Evolutionary conservation across 768 basidiomycete genomes (phyloP).

Genomic region (Tulasnella sp.): DNA sequence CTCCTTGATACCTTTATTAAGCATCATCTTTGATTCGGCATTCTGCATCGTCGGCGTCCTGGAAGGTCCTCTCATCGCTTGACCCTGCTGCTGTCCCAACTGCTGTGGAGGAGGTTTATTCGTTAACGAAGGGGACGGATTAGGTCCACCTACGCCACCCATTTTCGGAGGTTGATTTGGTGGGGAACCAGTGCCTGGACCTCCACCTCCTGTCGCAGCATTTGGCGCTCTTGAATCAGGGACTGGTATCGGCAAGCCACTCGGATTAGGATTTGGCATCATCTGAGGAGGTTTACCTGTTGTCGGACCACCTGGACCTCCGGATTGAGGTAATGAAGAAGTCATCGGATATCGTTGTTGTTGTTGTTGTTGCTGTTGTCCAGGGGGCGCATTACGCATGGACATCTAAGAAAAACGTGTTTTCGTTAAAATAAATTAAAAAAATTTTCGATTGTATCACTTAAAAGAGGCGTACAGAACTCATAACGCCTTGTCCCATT

Average conservation of each 20-base stretch:
- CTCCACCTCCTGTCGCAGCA: no score
- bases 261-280: not conserved
- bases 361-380: no score
- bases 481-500: no score
- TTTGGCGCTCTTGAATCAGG: no score
- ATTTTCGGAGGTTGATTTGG: not conserved
- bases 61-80: slow-evolving; percentile 1
- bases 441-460: no score
- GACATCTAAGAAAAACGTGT: no score
- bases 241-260: slow-evolving; percentile 6
- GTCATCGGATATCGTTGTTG: no score
- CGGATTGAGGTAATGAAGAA: no score
- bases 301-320: not conserved
- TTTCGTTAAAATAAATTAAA: no score
- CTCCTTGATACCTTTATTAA: slow-evolving; percentile 1
- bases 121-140: slow-evolving; percentile 4
- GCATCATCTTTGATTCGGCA: not conserved
- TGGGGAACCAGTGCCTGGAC: not conserved
- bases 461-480: no score
- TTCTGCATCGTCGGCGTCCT: slow-evolving; percentile 1
- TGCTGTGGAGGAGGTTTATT: no score
- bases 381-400: no score
- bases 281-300: not conserved
- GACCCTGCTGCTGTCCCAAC: slow-evolving; percentile 7
- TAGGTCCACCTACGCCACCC: slow-evolving; percentile 6